Conservation (phyloP, 257 asterid genomes). For the Anisodus tanguticus region DNA sequence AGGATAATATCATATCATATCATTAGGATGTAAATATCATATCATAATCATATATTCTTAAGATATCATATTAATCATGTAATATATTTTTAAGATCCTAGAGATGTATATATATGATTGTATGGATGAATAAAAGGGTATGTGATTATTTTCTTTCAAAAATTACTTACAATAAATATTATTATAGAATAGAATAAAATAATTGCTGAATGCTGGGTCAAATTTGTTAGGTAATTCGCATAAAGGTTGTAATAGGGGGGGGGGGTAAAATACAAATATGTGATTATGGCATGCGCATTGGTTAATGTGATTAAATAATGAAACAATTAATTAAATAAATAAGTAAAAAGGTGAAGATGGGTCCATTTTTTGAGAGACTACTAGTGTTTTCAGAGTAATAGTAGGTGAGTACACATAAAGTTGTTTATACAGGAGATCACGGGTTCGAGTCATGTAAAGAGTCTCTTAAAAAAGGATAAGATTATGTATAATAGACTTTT, state of each 20-base stretch:
- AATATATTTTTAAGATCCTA: too few relatives aligned
- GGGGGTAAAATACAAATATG: neutral
- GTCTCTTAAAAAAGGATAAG: too few relatives aligned
- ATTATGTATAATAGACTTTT: too few relatives aligned
- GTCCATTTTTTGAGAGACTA: conserved; percentile 19
- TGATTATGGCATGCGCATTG: neutral
- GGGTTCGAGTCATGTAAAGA: too few relatives aligned
- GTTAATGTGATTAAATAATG: neutral
- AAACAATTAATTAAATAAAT: neutral
- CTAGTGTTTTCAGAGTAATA: neutral
- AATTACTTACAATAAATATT: neutral
- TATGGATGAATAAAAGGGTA: too few relatives aligned
- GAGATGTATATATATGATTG: too few relatives aligned
- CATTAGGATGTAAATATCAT: too few relatives aligned
- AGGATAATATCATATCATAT: too few relatives aligned
- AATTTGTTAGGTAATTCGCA: neutral
- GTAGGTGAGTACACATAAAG: neutral
- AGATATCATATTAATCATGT: too few relatives aligned
- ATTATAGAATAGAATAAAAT: neutral
- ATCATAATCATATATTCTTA: too few relatives aligned
- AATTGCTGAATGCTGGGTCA: conserved; percentile 12
- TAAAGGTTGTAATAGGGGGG: conserved; percentile 5
- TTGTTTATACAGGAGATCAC: too few relatives aligned
- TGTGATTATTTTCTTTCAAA: too few relatives aligned
- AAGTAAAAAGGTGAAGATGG: neutral